phyloP scores from a whole-genome alignment of 768 basidiomycete species.

The Grammothele lineata region DNA sequence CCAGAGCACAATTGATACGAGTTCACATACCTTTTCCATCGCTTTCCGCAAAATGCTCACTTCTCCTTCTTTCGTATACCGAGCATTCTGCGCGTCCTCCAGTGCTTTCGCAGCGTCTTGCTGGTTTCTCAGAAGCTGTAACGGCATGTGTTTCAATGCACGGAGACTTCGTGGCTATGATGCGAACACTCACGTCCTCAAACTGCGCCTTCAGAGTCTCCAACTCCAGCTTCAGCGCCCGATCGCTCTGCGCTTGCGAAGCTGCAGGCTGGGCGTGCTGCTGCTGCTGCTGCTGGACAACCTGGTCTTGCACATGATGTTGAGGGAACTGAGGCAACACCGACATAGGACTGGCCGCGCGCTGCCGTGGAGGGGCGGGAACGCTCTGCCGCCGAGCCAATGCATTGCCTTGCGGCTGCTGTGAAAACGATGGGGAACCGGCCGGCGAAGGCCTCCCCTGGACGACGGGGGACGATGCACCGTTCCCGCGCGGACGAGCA shows the following conservation, averaged over 20 bases:
- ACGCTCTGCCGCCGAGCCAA: not conserved
- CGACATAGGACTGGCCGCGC: not conserved
- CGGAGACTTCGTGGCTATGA: too few relatives aligned
- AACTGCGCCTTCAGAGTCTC: conserved; percentile 30
- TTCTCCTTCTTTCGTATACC: conserved; percentile 65
- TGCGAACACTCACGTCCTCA: conserved; percentile 47
- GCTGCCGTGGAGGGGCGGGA: not conserved
- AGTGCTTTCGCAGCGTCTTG: conserved; percentile 40
- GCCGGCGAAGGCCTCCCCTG: too few relatives aligned
- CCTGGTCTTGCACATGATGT: not conserved
- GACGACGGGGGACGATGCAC: too few relatives aligned
- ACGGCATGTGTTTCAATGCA: too few relatives aligned
- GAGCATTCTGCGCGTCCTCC: conserved; percentile 45
- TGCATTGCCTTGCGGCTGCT: too few relatives aligned
- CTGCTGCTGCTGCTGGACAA: conserved; percentile 1
- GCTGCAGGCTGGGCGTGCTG: not conserved
- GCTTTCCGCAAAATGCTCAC: conserved; percentile 59
- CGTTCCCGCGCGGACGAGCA: too few relatives aligned
- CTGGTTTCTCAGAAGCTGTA: conserved; percentile 51
- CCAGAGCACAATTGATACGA: too few relatives aligned
- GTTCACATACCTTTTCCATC: conserved; percentile 62
- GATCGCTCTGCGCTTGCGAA: not conserved
- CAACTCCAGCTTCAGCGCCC: conserved; percentile 5
- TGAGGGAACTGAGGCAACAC: not conserved
- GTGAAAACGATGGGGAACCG: too few relatives aligned